Evolutionary conservation across 345 rosid genomes (phyloP), one percentile per base, ranked within the genome.

Genomic region (Pistacia integerrima): DNA sequence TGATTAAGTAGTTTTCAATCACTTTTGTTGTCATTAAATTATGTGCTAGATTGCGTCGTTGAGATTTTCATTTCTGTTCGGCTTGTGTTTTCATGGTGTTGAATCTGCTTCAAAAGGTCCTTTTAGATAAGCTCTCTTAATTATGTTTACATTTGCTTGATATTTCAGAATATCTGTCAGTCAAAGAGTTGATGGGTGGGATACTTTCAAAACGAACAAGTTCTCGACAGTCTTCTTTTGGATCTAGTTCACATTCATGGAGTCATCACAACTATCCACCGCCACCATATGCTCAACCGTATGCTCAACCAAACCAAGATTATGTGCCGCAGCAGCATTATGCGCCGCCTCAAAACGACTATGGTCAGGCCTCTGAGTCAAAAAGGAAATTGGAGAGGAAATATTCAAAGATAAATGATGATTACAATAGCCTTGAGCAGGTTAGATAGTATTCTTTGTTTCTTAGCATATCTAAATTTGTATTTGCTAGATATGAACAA

Each of bases 391-490:
- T 91, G 77, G 90, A 88, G 77, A 83, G 95, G 80, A 89, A 91
- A 79, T 91, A 78, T 69, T 88, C 92, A 4, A 91, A 88, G 82
- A 91, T 91, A 82, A 84, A 87, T 72, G 95, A 91, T 81, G 52
- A 89, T 74, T 89, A 85, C 76, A 83, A 68, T 60, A 89, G 84
- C 82, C 85, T 91, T 76, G 95, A 84, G 49, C 93, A 91, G 91
- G 93, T 89, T 75, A 72, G 49, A 17, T 71, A 22, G 13, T 49
- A 35, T 63, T 71, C 69, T 61, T 71, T 28, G 49, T 65, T n/a
- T 18, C 61, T 64, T 10, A 41, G 56, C 22, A 60, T 41, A 22
- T 8, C 41, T 10, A 11, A 0, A 28, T 60, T 17, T 67, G 22
- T 67, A 25, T 16, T 20, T 66, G 13, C 52, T 36, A 25, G 11